phyloP scores from a whole-genome alignment of 2,329 filamentous ascomycete species.

The Colletotrichum higginsianum region DNA sequence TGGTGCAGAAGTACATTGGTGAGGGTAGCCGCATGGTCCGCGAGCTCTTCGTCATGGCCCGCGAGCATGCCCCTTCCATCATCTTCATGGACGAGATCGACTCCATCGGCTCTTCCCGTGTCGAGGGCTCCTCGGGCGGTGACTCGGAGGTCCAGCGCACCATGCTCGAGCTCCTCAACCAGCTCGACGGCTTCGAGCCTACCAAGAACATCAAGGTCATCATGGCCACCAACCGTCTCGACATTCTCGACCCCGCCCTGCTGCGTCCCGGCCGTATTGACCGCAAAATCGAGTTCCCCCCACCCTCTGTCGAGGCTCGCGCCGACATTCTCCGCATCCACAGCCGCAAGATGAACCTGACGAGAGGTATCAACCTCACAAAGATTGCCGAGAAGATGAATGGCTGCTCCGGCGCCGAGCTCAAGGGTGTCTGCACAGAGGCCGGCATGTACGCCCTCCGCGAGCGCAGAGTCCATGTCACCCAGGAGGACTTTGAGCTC shows the following conservation, averaged over 20 bases:
- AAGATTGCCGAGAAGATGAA: constrained; percentile 99
- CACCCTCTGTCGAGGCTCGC: constrained; percentile 94
- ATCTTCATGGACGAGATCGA: constrained; percentile 99
- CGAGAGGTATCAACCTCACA: constrained; percentile 94
- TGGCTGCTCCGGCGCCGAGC: constrained; percentile 94
- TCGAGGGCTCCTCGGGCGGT: constrained; percentile 94
- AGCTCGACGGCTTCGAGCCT: constrained; percentile 98
- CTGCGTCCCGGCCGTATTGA: constrained; percentile 98
- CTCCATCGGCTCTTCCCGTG: constrained; percentile 96
- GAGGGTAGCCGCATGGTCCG: constrained; percentile 98
- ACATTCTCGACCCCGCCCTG: constrained; percentile 95
- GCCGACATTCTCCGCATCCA: constrained; percentile 98
- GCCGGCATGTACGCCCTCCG: constrained; percentile 98
- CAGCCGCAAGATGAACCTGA: constrained; percentile 98
- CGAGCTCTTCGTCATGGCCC: constrained; percentile 98
- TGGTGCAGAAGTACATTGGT: constrained; percentile 99
- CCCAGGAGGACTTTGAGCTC: constrained; percentile 98
- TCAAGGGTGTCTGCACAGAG: constrained; percentile 99
- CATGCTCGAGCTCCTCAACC: constrained; percentile 98
- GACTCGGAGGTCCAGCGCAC: constrained; percentile 99
- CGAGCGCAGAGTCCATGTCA: constrained; percentile 96
- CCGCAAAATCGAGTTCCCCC: constrained; percentile 98
- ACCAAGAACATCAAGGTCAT: constrained; percentile 99
- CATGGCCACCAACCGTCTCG: constrained; percentile 98
- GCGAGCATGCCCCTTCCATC: constrained; percentile 97